Evolutionary conservation across 805 yeast genomes (phyloP), one percentile per base, ranked within the genome.

Genomic region (Isabelozyma pseudorhagii): DNA sequence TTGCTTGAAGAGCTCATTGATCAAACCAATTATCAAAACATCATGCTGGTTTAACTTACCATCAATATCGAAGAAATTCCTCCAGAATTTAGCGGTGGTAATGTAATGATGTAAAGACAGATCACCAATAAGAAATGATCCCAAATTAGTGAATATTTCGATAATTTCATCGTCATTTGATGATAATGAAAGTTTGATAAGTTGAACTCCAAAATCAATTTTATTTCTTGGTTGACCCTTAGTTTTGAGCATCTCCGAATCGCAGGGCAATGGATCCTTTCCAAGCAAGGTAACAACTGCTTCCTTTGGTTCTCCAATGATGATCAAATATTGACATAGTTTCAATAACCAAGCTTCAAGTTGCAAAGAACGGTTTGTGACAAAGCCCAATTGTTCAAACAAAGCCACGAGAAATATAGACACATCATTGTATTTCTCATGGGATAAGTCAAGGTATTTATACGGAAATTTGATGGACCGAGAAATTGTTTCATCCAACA

Each of bases 401-500:
- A 72, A 54, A 1, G 62, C 68, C 44, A 72, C 62, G 2, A 68
- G 53, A 46, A 74, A 70, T 15, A 68, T 56, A 54, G 74, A 67
- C 10, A 63, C 47, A 48, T 68, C 69, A 5, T 55, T 46, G 44
- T 62, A 70, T n/a, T 54, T 52, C 9, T 55, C 38, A 48, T 68
- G 72, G 3, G 72, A 63, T 15, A 62, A 50, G 61, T 93, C 97
- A 47, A 89, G 78, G 57, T 91, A 93, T 61, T 88, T 90, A 68
- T 87, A 94, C 0, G 98, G 97, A 0, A 90, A 68, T 53, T 81
- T 78, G 38, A 85, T 78, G 52, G 85, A 77, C 53, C 97, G 78
- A 1, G 89, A 74, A 29, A 90, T 75, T 0, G 89, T 71, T 63
- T 92, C 94, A 61, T 93, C 97, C 6, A 93, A 54, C 29, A 89